These are phyloP conservation scores for Clonostachys byssicola DNA, from an alignment of 2,329 filamentous ascomycete species.

Conservation along the genomic window DNA sequence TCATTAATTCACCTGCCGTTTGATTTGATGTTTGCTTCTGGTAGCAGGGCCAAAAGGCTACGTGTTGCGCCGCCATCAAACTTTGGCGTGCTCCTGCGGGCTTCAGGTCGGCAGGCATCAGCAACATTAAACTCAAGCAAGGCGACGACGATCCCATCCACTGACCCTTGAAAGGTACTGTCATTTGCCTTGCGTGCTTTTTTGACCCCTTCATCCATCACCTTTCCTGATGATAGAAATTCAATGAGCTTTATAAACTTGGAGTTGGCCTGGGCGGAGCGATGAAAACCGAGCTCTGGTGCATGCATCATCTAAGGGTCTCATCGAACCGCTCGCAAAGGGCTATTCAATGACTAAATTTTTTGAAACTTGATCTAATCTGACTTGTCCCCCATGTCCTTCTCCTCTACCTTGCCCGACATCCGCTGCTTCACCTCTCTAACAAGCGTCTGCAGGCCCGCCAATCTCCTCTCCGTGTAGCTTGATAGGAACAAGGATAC, in stretches of 20 bases:
- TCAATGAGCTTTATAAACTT: slow-evolving; percentile 3
- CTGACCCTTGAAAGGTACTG: no score
- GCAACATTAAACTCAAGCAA: no score
- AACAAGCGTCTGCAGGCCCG: slow-evolving; percentile 41
- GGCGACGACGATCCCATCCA: no score
- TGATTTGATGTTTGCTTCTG: no score
- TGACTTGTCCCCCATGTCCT: slow-evolving; percentile 5
- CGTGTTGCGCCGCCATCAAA: no score
- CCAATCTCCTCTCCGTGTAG: slow-evolving; percentile 41
- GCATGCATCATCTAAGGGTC: not conserved
- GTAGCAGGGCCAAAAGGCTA: no score
- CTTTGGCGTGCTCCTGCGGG: no score
- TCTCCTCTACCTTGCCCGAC: slow-evolving; percentile 2
- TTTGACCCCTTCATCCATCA: no score
- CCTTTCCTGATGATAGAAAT: no score
- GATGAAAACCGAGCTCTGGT: slow-evolving; percentile 4
- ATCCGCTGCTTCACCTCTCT: slow-evolving; percentile 28
- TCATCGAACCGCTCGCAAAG: not conserved
- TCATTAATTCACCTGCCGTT: no score
- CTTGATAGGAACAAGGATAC: slow-evolving; percentile 55
- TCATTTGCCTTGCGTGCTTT: no score
- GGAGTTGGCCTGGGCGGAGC: slow-evolving; percentile 1
- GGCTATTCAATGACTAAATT: not conserved
- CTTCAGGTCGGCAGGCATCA: no score
- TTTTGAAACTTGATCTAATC: slow-evolving; percentile 6